These are phyloP conservation scores for Carex kokanica DNA, from an alignment of 176 grass and related monocot genomes.

Conservation along the genomic window DNA sequence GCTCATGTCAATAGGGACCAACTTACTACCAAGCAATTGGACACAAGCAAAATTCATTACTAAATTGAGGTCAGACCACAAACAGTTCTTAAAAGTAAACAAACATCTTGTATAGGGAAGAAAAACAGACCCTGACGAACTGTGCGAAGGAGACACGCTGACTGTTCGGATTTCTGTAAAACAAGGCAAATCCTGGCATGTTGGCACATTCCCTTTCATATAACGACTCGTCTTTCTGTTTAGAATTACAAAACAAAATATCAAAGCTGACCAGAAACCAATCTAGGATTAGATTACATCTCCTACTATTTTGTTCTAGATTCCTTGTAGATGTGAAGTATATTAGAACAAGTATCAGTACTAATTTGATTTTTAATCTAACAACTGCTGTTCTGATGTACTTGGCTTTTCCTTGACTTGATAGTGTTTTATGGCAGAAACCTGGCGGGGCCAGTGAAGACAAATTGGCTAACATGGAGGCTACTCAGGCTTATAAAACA, in stretches of 20 bases:
- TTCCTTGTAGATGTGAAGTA: not conserved
- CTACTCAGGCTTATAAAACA: not conserved
- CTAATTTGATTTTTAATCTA: not conserved
- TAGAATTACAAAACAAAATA: conserved; percentile 33
- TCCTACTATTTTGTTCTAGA: not conserved
- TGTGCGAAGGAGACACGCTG: conserved; percentile 77
- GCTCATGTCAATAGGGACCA: not conserved
- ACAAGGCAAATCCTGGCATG: conserved; percentile 87
- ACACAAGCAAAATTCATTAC: not conserved
- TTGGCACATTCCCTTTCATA: conserved; percentile 98
- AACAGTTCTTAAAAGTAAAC: not conserved
- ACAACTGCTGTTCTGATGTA: not conserved
- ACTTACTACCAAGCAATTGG: not conserved
- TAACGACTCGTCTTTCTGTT: conserved; percentile 85
- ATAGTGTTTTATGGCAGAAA: not conserved
- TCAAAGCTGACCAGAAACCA: not conserved
- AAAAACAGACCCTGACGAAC: conserved; percentile 70
- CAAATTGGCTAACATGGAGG: not conserved
- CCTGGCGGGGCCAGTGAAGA: not conserved
- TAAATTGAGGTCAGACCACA: not conserved
- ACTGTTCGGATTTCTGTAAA: conserved; percentile 81
- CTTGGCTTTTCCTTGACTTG: not conserved
- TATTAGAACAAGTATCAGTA: not conserved
- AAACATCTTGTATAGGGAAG: conserved; percentile 20
- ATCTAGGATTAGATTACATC: conserved; percentile 1